A percentile compares a stretch with the other conserved stretches of the same genome.
Conservation (phyloP, 495 filamentous ascomycete genomes). For the Cetradonia linearis region DNA sequence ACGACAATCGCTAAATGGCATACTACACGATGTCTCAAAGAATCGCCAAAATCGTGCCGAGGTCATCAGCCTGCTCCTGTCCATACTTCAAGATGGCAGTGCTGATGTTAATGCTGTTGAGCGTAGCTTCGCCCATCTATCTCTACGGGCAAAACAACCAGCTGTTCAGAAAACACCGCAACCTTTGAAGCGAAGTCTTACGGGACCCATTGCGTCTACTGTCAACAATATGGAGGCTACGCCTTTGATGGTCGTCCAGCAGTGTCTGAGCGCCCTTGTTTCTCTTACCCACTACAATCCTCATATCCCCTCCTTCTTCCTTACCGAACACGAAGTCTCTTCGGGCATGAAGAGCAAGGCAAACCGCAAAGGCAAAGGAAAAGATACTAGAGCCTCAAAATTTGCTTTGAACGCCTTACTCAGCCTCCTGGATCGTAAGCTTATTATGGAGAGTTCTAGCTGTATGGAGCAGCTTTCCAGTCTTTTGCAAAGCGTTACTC, state of each 20-base stretch:
- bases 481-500: conserved; percentile 77
- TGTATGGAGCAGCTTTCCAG: conserved; percentile 91
- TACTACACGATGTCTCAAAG: conserved; percentile 80
- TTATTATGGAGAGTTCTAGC: conserved; percentile 87
- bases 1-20: conserved; percentile 67
- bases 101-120: conserved; percentile 88
- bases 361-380: conserved; percentile 78
- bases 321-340: conserved; percentile 82
- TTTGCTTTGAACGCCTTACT: conserved; percentile 88
- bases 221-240: conserved; percentile 67
- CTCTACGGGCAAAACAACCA: conserved; percentile 77
- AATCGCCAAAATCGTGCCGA: conserved; percentile 91
- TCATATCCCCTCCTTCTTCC: conserved; percentile 82
- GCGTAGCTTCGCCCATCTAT: conserved; percentile 85
- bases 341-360: conserved; percentile 62
- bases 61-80: conserved; percentile 85
- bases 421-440: conserved; percentile 73
- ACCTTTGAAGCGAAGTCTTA: conserved; percentile 57
- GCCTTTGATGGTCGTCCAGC: conserved; percentile 88
- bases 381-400: conserved; percentile 69
- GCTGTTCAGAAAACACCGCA: conserved; percentile 69
- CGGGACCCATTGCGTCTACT: conserved; percentile 44
- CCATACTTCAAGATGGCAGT: conserved; percentile 94
- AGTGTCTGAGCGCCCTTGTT: conserved; percentile 74
- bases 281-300: conserved; percentile 73